Evolutionary conservation across 208 protist genomes (phyloP), one percentile per base, ranked within the genome.

Genomic region (Trypanosoma congolense): DNA sequence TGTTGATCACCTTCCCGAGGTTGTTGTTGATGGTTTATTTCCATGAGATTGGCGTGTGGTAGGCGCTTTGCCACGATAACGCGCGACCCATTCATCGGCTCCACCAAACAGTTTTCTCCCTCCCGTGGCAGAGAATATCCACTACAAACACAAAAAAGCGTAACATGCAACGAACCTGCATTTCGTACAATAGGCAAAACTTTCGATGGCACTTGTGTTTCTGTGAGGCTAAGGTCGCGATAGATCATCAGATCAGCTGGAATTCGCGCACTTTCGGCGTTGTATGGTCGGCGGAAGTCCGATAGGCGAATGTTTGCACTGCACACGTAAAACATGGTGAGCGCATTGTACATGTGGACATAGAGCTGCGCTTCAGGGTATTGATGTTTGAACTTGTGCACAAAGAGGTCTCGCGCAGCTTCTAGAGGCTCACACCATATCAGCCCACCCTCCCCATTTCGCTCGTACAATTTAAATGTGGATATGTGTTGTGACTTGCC

Each of bases 261-360:
- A 10, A 64, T 61, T 28, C 85, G 48, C 14, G 70, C 75, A 38
- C 73, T 76, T 56, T 74, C 77, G 18, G 81, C 69, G 44, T 82
- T 75, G 64, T 75, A 67, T 1, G 87, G 83, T 2, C 87, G 78
- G 22, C 67, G 79, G 68, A 94, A 94, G 50, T 79, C 64, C 12
- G 72, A 40, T 16, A 94, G 57, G 14, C 75, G 61, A 12, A 94
- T 45, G 3, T 57, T 47, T 3, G 79, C 78, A 41, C 77, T 90
- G 14, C 69, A 72, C 18, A 92, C 49, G 72, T 94, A 94, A 67
- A 94, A 94, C 87, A 94, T 94, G 14, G 73, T 90, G 24, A 91
- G 70, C 5, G 83, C 87, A 56, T 94, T 71, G 68, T 90, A 94
- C 2, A 92, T 25, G 60, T 94, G 87, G 36, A 94, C 57, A 69